A percentile compares a stretch with the other conserved stretches of the same genome.
Evolutionary conservation across 1,284 basidiomycete genomes (phyloP).

Genomic region (Ganoderma leucocontextum): DNA sequence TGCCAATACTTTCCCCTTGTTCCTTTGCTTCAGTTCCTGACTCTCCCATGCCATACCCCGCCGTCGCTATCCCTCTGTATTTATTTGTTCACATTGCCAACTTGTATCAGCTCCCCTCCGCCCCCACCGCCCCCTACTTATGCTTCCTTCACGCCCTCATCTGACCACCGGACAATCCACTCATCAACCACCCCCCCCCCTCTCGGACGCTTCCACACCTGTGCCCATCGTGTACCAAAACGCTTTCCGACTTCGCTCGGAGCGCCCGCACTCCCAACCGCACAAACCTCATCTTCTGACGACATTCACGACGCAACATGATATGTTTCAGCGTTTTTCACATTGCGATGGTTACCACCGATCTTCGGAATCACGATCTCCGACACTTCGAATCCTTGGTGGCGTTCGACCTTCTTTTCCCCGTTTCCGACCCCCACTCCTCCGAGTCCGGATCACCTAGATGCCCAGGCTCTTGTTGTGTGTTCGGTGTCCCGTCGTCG

Average conservation of each 20-base stretch:
- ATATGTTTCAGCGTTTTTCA: background rate
- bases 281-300: constrained; percentile 8
- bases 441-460: background rate
- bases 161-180: background rate
- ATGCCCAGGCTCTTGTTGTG: background rate
- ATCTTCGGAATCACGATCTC: background rate
- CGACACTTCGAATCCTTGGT: background rate
- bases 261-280: background rate
- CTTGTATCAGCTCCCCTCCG: background rate
- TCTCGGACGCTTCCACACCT: background rate
- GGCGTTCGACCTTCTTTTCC: background rate
- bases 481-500: background rate
- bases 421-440: background rate
- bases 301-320: constrained; percentile 25
- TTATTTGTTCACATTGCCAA: constrained; percentile 5
- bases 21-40: background rate
- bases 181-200: background rate
- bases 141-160: background rate
- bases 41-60: background rate
- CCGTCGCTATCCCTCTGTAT: background rate
- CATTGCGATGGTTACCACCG: background rate
- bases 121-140: background rate
- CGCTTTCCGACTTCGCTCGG: background rate
- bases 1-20: background rate
- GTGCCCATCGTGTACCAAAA: background rate